These are phyloP conservation scores for Penicillium crystallinum DNA, from an alignment of 495 filamentous ascomycete genomes.

Conservation along the genomic window DNA sequence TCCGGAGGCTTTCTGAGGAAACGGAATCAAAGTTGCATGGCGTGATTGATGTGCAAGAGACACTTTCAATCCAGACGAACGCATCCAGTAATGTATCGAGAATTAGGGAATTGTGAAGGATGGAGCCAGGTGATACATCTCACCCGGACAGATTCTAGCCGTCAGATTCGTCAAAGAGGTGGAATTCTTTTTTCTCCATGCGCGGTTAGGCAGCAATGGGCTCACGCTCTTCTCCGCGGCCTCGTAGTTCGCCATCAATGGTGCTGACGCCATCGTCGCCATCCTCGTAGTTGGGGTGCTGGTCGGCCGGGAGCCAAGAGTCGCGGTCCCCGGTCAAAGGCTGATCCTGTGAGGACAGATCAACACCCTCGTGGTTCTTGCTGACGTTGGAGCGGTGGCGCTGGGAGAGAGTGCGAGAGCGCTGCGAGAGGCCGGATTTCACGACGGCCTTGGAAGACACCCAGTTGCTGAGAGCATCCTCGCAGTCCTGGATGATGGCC, in stretches of 20 bases:
- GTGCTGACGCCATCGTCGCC: slow-evolving; percentile 52
- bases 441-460: slow-evolving; percentile 84
- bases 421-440: slow-evolving; percentile 74
- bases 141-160: slow-evolving; percentile 1
- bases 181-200: background rate
- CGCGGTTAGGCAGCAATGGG: slow-evolving; percentile 26
- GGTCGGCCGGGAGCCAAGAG: slow-evolving; percentile 80
- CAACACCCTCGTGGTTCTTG: slow-evolving; percentile 58
- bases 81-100: background rate
- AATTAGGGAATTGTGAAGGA: background rate
- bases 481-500: slow-evolving; percentile 98
- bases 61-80: too few relatives aligned
- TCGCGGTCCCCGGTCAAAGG: slow-evolving; percentile 75
- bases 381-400: slow-evolving; percentile 65
- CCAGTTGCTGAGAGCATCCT: slow-evolving; percentile 96
- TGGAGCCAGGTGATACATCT: background rate
- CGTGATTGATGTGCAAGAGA: background rate
- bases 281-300: slow-evolving; percentile 63
- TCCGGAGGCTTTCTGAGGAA: slow-evolving; percentile 1
- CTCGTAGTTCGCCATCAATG: slow-evolving; percentile 50
- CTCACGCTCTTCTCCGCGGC: slow-evolving; percentile 57
- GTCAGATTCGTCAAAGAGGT: slow-evolving; percentile 14
- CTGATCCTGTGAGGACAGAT: slow-evolving; percentile 78
- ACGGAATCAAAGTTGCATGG: slow-evolving; percentile 1
- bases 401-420: slow-evolving; percentile 79